A percentile compares a stretch with the other conserved stretches of the same genome.
Evolutionary conservation across 257 asterid genomes (phyloP).

Genomic region (Solanum bukasovii): DNA sequence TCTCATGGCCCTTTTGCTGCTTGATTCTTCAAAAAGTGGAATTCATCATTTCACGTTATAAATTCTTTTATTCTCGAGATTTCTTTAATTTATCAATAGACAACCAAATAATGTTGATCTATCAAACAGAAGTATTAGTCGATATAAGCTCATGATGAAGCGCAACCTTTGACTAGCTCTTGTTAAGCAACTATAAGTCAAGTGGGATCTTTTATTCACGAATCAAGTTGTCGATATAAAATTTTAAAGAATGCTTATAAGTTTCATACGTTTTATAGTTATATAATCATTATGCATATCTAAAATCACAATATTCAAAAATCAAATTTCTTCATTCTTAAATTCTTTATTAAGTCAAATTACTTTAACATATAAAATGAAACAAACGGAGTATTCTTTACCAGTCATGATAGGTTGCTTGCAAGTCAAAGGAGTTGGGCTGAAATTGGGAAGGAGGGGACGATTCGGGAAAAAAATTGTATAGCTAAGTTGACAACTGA

Average conservation of each 20-base stretch:
- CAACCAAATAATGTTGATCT: neutral
- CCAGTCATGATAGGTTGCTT: neutral
- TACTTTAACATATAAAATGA: neutral
- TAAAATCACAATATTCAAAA: neutral
- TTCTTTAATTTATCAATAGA: neutral
- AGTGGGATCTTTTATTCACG: too few relatives aligned
- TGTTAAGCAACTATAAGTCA: too few relatives aligned
- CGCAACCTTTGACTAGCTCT: too few relatives aligned
- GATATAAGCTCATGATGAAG: neutral
- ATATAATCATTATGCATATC: neutral
- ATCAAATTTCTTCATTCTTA: neutral
- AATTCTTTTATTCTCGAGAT: neutral
- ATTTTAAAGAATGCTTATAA: too few relatives aligned
- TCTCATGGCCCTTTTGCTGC: neutral
- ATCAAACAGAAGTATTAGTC: neutral
- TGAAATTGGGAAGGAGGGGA: neutral
- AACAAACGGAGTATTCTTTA: neutral
- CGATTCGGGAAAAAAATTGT: neutral
- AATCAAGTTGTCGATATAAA: too few relatives aligned
- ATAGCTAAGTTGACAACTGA: fast-evolving
- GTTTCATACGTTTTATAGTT: too few relatives aligned
- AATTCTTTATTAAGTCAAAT: neutral
- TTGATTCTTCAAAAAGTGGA: neutral
- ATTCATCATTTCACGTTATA: neutral
- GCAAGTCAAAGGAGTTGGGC: neutral